phyloP scores from a whole-genome alignment of 805 yeast genomes.

The Tetrapisispora phaffii region DNA sequence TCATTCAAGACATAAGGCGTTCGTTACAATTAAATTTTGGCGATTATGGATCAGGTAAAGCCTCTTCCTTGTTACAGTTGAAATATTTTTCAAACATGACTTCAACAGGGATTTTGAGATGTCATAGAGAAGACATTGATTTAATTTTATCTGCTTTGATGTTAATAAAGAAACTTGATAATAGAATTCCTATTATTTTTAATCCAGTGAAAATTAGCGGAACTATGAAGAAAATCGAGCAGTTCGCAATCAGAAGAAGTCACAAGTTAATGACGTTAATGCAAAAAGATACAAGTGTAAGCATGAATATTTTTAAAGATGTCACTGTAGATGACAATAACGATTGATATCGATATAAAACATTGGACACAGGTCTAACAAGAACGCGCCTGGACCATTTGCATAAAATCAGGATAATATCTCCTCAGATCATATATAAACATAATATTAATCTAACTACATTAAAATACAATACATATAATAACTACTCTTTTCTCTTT shows the following conservation, averaged over 20 bases:
- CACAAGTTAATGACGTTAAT: slow-evolving; percentile 13
- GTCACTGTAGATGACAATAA: slow-evolving; percentile 13
- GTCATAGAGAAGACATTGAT: slow-evolving; percentile 55
- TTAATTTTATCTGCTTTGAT: slow-evolving; percentile 59
- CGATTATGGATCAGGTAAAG: slow-evolving; percentile 62
- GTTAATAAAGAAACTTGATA: slow-evolving; percentile 43
- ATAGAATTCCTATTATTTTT: slow-evolving; percentile 39
- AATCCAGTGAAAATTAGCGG: slow-evolving; percentile 70
- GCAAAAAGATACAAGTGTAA: slow-evolving; percentile 4
- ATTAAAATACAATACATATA: not conserved
- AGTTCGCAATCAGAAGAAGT: slow-evolving; percentile 46
- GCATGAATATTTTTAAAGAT: slow-evolving; percentile 9
- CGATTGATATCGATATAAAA: not conserved
- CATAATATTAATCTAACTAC: no score
- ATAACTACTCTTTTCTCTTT: not conserved
- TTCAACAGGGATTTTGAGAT: slow-evolving; percentile 74
- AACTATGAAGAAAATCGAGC: slow-evolving; percentile 76
- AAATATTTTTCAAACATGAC: slow-evolving; percentile 78
- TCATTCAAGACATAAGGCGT: slow-evolving; percentile 45
- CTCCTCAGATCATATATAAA: not conserved
- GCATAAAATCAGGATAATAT: not conserved
- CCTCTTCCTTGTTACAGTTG: slow-evolving; percentile 48
- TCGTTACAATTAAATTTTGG: slow-evolving; percentile 62
- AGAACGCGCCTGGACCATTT: not conserved
- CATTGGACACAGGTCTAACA: not conserved